Base-by-base conservation (phyloP, 768 basidiomycete species). In the Trametes maxima region DNA sequence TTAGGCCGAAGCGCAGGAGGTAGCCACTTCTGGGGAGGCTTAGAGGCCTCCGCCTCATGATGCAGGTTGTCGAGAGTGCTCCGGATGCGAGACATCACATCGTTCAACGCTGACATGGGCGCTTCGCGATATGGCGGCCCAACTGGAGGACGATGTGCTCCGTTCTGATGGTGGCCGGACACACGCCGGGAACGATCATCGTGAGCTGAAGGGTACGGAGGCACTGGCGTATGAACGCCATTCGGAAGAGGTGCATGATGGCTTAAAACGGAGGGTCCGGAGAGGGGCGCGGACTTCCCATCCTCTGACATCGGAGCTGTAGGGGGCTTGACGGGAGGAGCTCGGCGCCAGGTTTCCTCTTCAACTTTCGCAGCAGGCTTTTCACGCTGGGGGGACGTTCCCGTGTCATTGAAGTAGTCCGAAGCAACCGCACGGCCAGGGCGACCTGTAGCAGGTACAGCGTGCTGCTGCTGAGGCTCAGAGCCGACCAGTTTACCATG, bases 31-130 rank as follows among this genome's bases (percentile, higher is more conserved):
- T 61, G 59, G 28, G 28, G 28, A 1, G 51, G 53, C 36, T 60
- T 68, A 13, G 59, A 60, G 2, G 53, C 24, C n/a, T 59, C 45
- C 66, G 73, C 21, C 78, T 75, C 59, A 86, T 55, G 17, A 19
- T 71, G 88, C 85, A 89, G 89, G 33, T 80, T 81, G 69, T 85
- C 82, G 57, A 94, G 68, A 14, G 87, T 92, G 35, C 90, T 92
- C 68, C 88, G 94, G 68, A 94, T 93, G 43, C 92, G 84, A 6
- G 89, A 90, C 83, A 94, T 92, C 25, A 85, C 83, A 69, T 94
- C 90, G 68, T 91, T 85, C 63, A 94, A 74, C 17, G 90, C 82
- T 2, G 90, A 87, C 85, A 92, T 90, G 33, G 81, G 74, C 19
- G 77, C 79, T 50, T 85, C 82, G 45, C 79, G 75, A 64, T 75